Evolutionary conservation across 495 filamentous ascomycete genomes (phyloP).

Genomic region (Daldinia loculata): DNA sequence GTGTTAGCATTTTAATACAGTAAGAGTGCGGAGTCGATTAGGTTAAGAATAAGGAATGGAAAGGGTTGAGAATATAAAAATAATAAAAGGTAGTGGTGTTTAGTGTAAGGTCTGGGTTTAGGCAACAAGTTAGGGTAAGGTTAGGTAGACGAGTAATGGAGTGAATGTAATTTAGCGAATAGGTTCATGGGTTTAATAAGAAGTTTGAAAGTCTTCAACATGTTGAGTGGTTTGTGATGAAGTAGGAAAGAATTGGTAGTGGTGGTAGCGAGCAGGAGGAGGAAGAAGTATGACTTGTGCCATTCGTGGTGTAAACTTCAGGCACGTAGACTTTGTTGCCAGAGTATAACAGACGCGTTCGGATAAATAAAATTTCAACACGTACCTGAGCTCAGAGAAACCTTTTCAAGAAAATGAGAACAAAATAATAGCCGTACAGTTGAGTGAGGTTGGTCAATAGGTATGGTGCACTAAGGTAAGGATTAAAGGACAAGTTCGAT

Average conservation of each 20-base stretch:
- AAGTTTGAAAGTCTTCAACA: neutral
- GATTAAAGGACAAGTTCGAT: neutral
- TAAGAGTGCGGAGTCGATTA: neutral
- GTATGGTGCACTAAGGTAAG: neutral
- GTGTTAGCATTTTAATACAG: neutral
- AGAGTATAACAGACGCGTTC: neutral
- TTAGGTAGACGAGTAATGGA: neutral
- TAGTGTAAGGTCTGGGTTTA: neutral
- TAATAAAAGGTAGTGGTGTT: neutral
- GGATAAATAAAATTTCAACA: neutral
- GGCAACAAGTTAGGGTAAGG: neutral
- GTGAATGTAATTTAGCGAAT: too few species aligned
- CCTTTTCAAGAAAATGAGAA: neutral
- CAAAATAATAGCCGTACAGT: neutral
- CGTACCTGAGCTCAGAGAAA: neutral
- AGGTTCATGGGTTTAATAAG: too few species aligned
- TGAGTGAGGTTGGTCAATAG: neutral
- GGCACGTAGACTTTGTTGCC: neutral
- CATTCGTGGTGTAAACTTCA: neutral
- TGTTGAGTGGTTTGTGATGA: neutral
- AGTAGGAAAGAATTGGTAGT: neutral
- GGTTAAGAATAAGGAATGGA: neutral
- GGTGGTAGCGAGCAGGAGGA: neutral
- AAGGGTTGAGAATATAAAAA: neutral
- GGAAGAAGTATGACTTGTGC: neutral